Evolutionary conservation across 495 filamentous ascomycete genomes (phyloP), one percentile per base, ranked within the genome.

Genomic region (Neurospora terricola): DNA sequence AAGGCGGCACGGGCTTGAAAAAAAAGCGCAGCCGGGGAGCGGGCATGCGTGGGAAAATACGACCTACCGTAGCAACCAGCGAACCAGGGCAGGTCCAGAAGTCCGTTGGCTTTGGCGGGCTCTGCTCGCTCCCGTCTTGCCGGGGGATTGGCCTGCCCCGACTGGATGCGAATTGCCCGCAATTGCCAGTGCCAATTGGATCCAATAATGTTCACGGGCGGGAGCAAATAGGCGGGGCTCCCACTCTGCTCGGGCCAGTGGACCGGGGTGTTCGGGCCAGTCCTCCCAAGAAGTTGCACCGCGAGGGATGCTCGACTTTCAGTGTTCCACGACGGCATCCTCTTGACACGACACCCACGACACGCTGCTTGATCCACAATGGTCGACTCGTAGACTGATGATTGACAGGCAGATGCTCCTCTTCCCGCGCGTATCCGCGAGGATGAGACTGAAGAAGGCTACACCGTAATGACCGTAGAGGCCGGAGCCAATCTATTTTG

Each of bases 1-100:
- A 74, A 74, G 66, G 70, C 34, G 59, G 70, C 38, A 72, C 71
- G 73, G 77, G 75, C 78, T 77, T 37, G 70, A 76, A 79, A 79
- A 78, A 80, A 78, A 76, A 71, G 59, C 76, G 76, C 76, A 77
- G 59, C 54, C 54, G 54, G 54, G 27, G 54, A 62, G 54, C 54
- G 27, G 54, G 54, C 54, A 62, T 30, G 54, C 54, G 54, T 34
- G 12, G 54, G 54, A 66, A 66, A 66, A 34, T 34, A 66, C 18
- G 54, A 66, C 54, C 27, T 66, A 34, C 54, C 54, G 54, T 66
- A 30, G 27, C 27, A 34, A 66, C 54, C 23, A 59, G 21, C 48
- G 48, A 59, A 59, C 48, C 21, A 54, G 45, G 45, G 45, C 45
- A 27, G 21, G 45, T 54, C 45, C 45, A 54, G 45, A 54, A 21